Base-by-base conservation (phyloP, 208 protist genomes). In the Trypanosoma congolense region DNA sequence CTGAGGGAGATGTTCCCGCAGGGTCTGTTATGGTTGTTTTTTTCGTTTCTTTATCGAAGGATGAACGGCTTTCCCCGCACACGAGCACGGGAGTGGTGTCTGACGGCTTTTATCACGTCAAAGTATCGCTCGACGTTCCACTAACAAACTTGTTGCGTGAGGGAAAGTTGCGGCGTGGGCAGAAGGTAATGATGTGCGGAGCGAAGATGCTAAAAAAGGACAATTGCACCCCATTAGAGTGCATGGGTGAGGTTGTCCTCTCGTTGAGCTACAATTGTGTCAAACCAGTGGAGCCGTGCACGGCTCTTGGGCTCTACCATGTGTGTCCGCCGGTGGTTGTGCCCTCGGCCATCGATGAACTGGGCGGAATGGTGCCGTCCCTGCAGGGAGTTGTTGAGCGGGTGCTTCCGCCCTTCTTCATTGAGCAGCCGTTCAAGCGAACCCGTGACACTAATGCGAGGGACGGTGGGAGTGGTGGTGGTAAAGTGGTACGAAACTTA, bases 191-290 rank as follows among this genome's bases (percentile, higher is more conserved):
- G 2, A 56, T 91, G 3, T 94, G 87, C 56, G 87, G 83, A 3
- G 71, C 80, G 4, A 73, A 72, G 36, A 67, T 70, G 31, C 65
- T 82, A 6, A 36, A 79, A 31, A 65, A 59, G 9, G 54, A 51
- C 24, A 66, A 70, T 31, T 77, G 61, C 63, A 57, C 68, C 9
- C 83, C 80, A n/a, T 54, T 75, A 38, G 80, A 90, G 53, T 87
- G 80, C 45, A 29, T 43, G 4, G 46, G 66, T 47, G 61, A 75
- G 41, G 61, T 76, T 2, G 73, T 85, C 1, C 45, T 94, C 0
- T 55, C 65, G 50, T 40, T 90, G 33, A 77, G 86, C 60, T 94
- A 84, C 60, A 94, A 94, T 59, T 87, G 87, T 47, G 81, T 87
- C 26, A 69, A 79, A 16, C 68, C 74, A 0, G 80, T 90, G 5